Conservation (phyloP, 306 rosid species). For the Trifolium pratense region DNA sequence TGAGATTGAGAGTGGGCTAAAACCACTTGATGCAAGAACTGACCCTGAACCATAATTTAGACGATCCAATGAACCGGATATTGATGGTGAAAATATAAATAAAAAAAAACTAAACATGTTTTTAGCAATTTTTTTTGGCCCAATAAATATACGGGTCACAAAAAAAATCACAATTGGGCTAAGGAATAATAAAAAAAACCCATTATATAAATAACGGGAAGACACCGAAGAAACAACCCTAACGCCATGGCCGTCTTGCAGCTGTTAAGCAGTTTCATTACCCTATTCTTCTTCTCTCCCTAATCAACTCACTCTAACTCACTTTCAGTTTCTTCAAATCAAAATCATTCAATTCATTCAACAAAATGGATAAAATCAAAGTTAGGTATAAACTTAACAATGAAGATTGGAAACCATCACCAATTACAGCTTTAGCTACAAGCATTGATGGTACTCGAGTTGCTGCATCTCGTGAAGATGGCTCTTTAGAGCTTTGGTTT, state of each 20-base stretch:
- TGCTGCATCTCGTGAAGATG: conserved; percentile 93
- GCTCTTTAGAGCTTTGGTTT: conserved; percentile 94
- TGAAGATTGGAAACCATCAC: conserved; percentile 82
- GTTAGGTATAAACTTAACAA: conserved; percentile 37
- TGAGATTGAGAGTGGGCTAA: too few relatives aligned
- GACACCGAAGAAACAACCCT: conserved; percentile 16
- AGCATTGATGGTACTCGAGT: conserved; percentile 79
- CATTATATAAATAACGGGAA: not conserved
- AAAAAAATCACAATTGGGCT: not conserved
- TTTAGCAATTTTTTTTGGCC: not conserved
- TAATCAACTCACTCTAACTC: not conserved
- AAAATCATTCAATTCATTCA: too few relatives aligned
- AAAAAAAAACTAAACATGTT: too few relatives aligned
- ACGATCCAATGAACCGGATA: too few relatives aligned
- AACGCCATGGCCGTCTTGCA: conserved; percentile 19
- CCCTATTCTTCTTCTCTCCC: not conserved
- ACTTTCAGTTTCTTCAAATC: not conserved
- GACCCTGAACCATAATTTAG: too few relatives aligned
- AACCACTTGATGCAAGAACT: too few relatives aligned
- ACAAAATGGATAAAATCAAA: not conserved
- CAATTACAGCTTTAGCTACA: conserved; percentile 79
- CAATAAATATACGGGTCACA: not conserved
- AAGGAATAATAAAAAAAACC: not conserved
- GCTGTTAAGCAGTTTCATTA: not conserved
- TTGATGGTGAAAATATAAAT: too few relatives aligned